These are phyloP conservation scores for Didymella sp. DNA, from an alignment of 2,329 filamentous ascomycete species.

Conservation along the genomic window DNA sequence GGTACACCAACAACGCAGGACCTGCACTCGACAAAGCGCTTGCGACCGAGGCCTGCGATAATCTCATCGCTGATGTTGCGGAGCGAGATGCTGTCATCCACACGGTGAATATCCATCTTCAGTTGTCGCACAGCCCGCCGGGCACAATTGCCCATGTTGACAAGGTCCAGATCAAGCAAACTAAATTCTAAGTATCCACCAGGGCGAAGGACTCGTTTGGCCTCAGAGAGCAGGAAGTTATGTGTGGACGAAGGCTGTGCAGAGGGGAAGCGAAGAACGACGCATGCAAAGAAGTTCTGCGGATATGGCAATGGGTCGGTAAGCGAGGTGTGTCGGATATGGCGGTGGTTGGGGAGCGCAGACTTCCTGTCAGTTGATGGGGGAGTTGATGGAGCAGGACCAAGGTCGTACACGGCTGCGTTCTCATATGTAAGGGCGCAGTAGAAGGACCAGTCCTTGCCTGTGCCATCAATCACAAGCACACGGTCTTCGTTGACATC, in stretches of 20 bases:
- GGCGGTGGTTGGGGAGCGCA: conserved; percentile 71
- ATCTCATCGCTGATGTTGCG: conserved; percentile 62
- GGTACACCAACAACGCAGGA: conserved; percentile 80
- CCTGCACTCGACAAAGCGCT: conserved; percentile 75
- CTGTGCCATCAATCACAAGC: conserved; percentile 80
- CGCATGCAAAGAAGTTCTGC: conserved; percentile 74
- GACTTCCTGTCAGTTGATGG: conserved; percentile 42
- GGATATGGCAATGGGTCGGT: conserved; percentile 75
- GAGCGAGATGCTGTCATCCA: conserved; percentile 67
- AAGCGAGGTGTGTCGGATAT: conserved; percentile 71
- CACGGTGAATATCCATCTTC: conserved; percentile 72
- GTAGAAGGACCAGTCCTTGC: conserved; percentile 91
- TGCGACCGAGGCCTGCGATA: conserved; percentile 69
- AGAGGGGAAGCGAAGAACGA: conserved; percentile 78
- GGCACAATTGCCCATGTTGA: conserved; percentile 79
- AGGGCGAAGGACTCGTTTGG: conserved; percentile 77
- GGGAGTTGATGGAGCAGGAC: conserved; percentile 39
- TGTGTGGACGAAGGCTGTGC: conserved; percentile 73
- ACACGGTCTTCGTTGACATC: conserved; percentile 67
- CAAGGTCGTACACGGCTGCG: conserved; percentile 77
- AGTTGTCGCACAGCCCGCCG: conserved; percentile 72
- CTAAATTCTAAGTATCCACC: conserved; percentile 81
- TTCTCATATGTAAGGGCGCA: conserved; percentile 79
- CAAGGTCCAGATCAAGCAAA: conserved; percentile 78
- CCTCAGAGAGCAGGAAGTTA: conserved; percentile 74